Evolutionary conservation across 208 protist genomes (phyloP).

Genomic region (Trypanosoma mega): DNA sequence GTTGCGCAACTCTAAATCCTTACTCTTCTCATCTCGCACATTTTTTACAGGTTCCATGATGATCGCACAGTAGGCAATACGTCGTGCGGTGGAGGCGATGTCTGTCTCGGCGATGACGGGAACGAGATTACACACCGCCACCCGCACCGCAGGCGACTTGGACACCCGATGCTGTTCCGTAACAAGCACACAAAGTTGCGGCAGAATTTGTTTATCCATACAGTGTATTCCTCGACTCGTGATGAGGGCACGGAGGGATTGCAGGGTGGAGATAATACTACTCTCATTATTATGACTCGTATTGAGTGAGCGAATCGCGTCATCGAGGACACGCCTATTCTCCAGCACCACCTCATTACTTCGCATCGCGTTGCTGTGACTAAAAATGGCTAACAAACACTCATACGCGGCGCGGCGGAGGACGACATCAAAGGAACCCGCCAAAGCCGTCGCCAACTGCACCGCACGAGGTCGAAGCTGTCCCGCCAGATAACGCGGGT

Average conservation of each 20-base stretch:
- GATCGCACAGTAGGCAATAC: conserved; percentile 78
- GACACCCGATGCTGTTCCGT: conserved; percentile 85
- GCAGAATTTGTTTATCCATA: conserved; percentile 67
- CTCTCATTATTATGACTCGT: conserved; percentile 81
- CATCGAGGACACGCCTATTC: conserved; percentile 76
- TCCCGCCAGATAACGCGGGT: conserved; percentile 67
- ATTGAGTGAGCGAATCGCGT: conserved; percentile 74
- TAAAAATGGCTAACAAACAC: conserved; percentile 82
- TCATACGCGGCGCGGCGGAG: conserved; percentile 76
- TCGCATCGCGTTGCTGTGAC: conserved; percentile 59
- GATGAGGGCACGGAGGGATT: conserved; percentile 75
- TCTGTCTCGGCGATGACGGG: conserved; percentile 84
- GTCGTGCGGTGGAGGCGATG: conserved; percentile 54
- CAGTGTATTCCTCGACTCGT: conserved; percentile 64
- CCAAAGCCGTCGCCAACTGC: conserved; percentile 72
- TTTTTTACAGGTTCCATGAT: conserved; percentile 93
- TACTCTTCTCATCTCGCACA: conserved; percentile 80
- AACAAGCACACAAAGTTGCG: conserved; percentile 81
- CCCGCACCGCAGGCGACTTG: conserved; percentile 71
- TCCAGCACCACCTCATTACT: conserved; percentile 83
- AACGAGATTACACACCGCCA: conserved; percentile 83
- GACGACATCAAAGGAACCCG: conserved; percentile 54
- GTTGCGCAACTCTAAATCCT: conserved; percentile 78
- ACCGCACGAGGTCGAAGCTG: conserved; percentile 60
- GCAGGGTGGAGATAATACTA: conserved; percentile 71